Percentiles rank a stretch among this genome's conserved stretches.
Conservation (phyloP, 768 basidiomycete genomes). For the Symmetrospora coprosmae region DNA sequence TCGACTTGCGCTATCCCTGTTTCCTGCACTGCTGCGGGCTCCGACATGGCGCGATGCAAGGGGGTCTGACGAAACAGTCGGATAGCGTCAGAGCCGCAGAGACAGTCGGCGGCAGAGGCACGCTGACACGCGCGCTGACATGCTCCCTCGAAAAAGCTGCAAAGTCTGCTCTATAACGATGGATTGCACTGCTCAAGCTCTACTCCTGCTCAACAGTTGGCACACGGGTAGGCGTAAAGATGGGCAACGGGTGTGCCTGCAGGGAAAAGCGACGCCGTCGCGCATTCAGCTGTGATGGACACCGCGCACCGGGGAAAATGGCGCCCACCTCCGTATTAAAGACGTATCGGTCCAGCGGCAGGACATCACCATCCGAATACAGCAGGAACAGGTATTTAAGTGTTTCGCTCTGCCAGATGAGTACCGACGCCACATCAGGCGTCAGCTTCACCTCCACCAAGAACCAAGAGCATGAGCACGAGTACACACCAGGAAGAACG, state of each 20-base stretch:
- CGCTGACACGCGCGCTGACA: too few relatives aligned
- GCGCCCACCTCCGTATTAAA: slow-evolving; percentile 73
- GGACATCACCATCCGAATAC: slow-evolving; percentile 57
- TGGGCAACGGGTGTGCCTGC: not conserved
- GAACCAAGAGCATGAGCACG: not conserved
- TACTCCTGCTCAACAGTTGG: too few relatives aligned
- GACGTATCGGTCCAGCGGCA: slow-evolving; percentile 64
- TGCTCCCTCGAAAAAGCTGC: too few relatives aligned
- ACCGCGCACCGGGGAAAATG: not conserved
- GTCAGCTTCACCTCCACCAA: not conserved
- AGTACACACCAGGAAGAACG: slow-evolving; percentile 64
- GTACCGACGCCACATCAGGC: too few relatives aligned
- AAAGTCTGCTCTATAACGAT: too few relatives aligned
- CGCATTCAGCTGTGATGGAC: not conserved
- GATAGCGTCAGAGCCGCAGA: too few relatives aligned
- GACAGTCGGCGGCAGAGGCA: too few relatives aligned
- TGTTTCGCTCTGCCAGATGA: slow-evolving; percentile 55
- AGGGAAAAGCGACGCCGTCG: not conserved
- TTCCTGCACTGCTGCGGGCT: slow-evolving; percentile 5
- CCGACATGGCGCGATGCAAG: slow-evolving; percentile 10
- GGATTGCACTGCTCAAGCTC: too few relatives aligned
- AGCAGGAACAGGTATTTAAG: slow-evolving; percentile 80
- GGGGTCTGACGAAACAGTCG: too few relatives aligned
- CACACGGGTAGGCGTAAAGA: slow-evolving; percentile 1
- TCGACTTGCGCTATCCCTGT: not conserved